Evolutionary conservation across 345 rosid species (phyloP), one percentile per base, ranked within the genome.

Genomic region (Euclidium syriacum): DNA sequence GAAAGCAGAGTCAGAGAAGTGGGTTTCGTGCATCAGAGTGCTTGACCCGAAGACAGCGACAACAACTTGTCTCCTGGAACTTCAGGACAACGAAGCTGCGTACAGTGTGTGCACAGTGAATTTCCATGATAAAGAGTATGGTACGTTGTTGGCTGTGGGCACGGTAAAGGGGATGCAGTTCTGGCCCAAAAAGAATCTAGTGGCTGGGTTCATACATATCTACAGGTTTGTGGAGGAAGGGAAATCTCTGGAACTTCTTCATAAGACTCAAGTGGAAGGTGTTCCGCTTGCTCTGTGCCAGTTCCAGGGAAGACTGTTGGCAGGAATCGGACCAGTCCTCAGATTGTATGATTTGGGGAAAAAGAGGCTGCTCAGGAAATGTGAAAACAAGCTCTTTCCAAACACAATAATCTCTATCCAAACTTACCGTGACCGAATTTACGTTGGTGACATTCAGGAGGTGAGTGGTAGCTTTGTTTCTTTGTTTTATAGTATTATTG

Each of bases 11-110:
- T 80, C 97, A 2, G 95, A 82, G 10, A 86, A 81, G 74, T 94
- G 99, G 96, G 97, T 84, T 68, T 94, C 99, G 62, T 94, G 97
- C 83, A 94, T 94, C 53, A 81, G 99, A 77, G 83, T 94, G 64
- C 89, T 94, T 56, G 97, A 94, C 65, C 95, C 96, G 7, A 87
- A 79, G 76, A 79, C 88, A 8, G 83, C 87, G 26, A 43, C 70
- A 26, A 90, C 99, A 6, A 87, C 97, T 35, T 94, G 97, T 79
- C 78, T 94, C 55, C 80, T 90, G 62, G 99, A 94, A 73, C 99
- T 94, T 76, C 99, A 94, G 73, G 97, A 94, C 68, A 90, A 83
- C 68, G 99, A 87, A 77, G 97, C 97, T 65, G 99, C 99, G 5
- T 90, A 84, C 65, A 94, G 97, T 49, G 61, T 87, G 7, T 94